Evolutionary conservation across 257 asterid species (phyloP), one percentile per base, ranked within the genome.

Genomic region (Leonotis leonurus): DNA sequence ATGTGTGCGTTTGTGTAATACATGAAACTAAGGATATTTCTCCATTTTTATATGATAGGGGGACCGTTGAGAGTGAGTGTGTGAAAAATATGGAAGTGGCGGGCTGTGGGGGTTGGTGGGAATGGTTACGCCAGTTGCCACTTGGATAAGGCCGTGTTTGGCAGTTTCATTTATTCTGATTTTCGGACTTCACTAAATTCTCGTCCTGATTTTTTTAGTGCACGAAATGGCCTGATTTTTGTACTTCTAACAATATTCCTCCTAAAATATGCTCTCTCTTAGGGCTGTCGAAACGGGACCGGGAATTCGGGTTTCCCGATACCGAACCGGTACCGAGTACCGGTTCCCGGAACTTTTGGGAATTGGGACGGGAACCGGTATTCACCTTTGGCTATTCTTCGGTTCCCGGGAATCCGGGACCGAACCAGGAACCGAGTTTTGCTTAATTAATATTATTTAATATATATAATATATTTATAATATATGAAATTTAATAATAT

Each of bases 51-150:
- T 24, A n/a, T 5, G 44, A 14, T 56, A 11, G 62, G 18, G 61
- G 6, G 56, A 14, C 57, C 14, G 68, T 40, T 35, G 66, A 10
- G 14, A 44, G 48, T 25, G 33, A 52, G 39, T 26, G 69, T 40
- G 44, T 24, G 12, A 37, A 40, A 60, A 9, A n/a, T 11, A 25
- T 14, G n/a, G 45, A 29, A 50, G 4, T 12, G 52, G 69, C 17
- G 64, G 51, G 65, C 4, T n/a, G n/a, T n/a, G 27, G 6, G 24
- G 54, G 20, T 0, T 26, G 61, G 40, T 13, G 64, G 50, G 55
- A 73, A 52, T 43, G 83, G 72, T 52, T 54, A 52, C 57, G 55
- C 49, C 30, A 33, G 6, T 62, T 27, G 79, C 72, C 78, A 77
- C 62, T 8, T 60, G 72, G 65, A 30, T 1, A 51, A 60, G 49